Conservation (phyloP, 768 basidiomycete species). For the Naganishia randhawae region DNA sequence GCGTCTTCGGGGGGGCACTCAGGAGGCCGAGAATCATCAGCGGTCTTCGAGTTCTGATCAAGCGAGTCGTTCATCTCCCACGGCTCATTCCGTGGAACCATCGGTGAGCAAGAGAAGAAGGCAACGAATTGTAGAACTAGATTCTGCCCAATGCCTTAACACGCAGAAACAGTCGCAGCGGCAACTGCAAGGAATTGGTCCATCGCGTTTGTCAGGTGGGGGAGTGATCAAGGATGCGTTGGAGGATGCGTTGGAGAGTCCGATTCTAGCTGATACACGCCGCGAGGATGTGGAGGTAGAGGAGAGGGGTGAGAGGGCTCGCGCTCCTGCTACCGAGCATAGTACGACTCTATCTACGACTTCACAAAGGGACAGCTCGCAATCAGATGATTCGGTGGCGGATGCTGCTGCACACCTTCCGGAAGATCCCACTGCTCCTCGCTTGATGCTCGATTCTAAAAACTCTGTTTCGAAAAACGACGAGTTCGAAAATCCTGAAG, state of each 20-base stretch:
- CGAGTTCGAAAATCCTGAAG: conserved; percentile 2
- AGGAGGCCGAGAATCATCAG: background rate
- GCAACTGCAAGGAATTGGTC: background rate
- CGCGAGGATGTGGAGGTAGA: background rate
- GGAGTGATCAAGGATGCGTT: background rate
- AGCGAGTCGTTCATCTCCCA: background rate
- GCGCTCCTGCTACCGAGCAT: background rate
- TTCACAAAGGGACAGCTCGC: background rate
- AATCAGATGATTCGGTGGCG: background rate
- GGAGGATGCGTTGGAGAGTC: conserved; percentile 12
- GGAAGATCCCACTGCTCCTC: background rate
- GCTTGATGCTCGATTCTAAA: background rate
- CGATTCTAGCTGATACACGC: background rate
- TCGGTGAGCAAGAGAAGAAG: conserved; percentile 17
- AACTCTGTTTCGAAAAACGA: background rate
- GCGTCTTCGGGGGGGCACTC: background rate
- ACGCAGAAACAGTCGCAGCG: background rate
- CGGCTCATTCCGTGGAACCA: background rate
- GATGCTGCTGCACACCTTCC: background rate
- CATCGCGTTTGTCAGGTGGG: background rate
- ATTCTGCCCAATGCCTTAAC: background rate
- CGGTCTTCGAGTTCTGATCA: background rate
- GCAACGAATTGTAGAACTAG: conserved; percentile 31
- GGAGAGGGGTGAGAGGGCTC: background rate
- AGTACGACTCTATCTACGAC: background rate